phyloP scores from a whole-genome alignment of 1,139 yeast genomes.

The Diutina catenulata region DNA sequence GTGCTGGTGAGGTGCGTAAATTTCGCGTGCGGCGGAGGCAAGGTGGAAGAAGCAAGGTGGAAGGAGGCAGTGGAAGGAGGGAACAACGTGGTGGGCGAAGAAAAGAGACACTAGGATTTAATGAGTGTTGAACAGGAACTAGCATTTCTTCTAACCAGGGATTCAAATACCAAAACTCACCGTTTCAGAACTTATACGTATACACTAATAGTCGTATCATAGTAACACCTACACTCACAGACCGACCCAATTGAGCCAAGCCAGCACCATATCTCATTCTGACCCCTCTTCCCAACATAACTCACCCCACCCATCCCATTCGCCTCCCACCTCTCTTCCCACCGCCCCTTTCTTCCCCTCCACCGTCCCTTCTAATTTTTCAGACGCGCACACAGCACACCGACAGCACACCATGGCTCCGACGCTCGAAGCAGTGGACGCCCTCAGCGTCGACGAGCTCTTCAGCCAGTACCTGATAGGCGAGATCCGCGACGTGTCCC shows the following conservation, averaged over 20 bases:
- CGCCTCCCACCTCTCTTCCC: background rate
- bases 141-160: background rate
- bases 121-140: background rate
- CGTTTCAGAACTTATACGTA: too few species aligned
- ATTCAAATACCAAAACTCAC: too few species aligned
- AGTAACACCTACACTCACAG: too few species aligned
- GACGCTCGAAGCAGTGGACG: background rate
- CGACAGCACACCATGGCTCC: too few species aligned
- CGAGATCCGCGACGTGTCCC: background rate
- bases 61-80: background rate
- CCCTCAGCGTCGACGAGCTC: slow-evolving; percentile 1
- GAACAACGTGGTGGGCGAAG: too few species aligned
- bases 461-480: background rate
- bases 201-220: too few species aligned
- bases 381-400: too few species aligned
- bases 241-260: background rate
- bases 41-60: background rate
- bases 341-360: too few species aligned
- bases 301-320: background rate
- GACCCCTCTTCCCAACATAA: background rate
- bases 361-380: too few species aligned
- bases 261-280: background rate
- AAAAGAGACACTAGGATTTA: background rate
- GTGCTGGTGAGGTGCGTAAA: background rate
- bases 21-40: too few species aligned